Evolutionary conservation across 2,329 filamentous ascomycete genomes (phyloP).

Genomic region (Neofusicoccum laricinum): DNA sequence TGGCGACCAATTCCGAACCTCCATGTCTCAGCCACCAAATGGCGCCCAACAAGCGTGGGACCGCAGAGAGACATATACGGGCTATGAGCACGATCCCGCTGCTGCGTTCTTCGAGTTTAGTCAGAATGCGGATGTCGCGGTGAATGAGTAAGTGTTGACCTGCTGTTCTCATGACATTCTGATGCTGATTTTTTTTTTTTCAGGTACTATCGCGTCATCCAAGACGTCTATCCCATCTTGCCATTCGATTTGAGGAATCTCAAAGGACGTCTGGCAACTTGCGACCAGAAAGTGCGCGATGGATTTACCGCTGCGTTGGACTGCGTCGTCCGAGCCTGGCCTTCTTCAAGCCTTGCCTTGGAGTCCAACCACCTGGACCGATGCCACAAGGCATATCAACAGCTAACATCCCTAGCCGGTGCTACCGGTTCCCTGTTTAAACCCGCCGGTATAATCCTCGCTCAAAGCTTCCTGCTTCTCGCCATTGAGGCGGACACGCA

Average conservation of each 20-base stretch:
- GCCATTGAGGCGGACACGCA: slow-evolving; percentile 33
- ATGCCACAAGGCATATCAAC: slow-evolving; percentile 23
- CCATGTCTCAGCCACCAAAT: slow-evolving; percentile 23
- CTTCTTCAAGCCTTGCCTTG: slow-evolving; percentile 22
- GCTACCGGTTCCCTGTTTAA: slow-evolving; percentile 27
- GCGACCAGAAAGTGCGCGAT: slow-evolving; percentile 34
- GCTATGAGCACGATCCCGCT: slow-evolving; percentile 21
- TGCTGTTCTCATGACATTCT: background rate
- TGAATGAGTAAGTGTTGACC: background rate
- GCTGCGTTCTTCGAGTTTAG: slow-evolving; percentile 27
- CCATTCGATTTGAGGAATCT: slow-evolving; percentile 31
- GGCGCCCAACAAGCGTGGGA: slow-evolving; percentile 27
- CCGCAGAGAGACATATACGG: slow-evolving; percentile 13
- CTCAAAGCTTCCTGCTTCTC: slow-evolving; percentile 27
- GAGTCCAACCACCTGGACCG: slow-evolving; percentile 8
- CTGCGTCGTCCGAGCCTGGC: slow-evolving; percentile 31
- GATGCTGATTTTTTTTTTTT: too few relatives aligned
- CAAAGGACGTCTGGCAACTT: slow-evolving; percentile 31
- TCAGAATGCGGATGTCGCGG: slow-evolving; percentile 21
- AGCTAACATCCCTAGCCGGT: slow-evolving; percentile 25
- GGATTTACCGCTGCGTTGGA: slow-evolving; percentile 35
- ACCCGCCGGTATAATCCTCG: slow-evolving; percentile 33
- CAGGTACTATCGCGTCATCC: slow-evolving; percentile 36
- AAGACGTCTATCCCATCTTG: slow-evolving; percentile 33
- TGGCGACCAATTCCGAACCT: slow-evolving; percentile 26